These are phyloP conservation scores for Eudorina sp. DNA, from an alignment of 139 green algal genomes.

Conservation along the genomic window DNA sequence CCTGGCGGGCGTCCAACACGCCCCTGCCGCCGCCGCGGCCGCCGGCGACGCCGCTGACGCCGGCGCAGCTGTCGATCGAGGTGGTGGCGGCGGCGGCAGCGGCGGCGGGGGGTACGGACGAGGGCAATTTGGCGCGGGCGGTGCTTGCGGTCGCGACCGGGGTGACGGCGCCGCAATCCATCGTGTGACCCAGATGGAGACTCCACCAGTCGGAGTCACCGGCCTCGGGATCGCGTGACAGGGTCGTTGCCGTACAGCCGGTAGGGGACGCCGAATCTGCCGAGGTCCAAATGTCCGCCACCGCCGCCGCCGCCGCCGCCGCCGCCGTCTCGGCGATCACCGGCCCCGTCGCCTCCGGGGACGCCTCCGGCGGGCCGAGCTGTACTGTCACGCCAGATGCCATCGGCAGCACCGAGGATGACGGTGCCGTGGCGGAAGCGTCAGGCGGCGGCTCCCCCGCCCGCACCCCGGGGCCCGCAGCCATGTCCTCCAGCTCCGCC, in stretches of 20 bases:
- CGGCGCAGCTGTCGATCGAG: neutral
- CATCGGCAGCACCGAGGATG: neutral
- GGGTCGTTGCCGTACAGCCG: too few species aligned
- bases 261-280: too few species aligned
- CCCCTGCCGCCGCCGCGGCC: neutral
- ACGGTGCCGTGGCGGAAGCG: neutral
- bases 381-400: too few species aligned
- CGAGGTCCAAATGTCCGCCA: too few species aligned
- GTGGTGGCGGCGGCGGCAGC: neutral
- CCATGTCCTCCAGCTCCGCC: neutral
- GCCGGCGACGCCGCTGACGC: neutral
- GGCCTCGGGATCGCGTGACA: too few species aligned
- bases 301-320: neutral
- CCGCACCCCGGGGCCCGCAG: neutral
- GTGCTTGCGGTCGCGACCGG: neutral
- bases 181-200: neutral
- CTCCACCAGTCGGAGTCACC: slow-evolving; percentile 1
- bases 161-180: neutral
- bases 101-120: neutral
- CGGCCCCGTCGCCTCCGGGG: neutral
- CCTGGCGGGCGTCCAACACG: neutral
- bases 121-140: too few species aligned
- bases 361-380: neutral
- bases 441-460: neutral
- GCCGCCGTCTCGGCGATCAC: neutral